Conservation (phyloP, 148 eudicot species). For the Chenopodium berlandieri region DNA sequence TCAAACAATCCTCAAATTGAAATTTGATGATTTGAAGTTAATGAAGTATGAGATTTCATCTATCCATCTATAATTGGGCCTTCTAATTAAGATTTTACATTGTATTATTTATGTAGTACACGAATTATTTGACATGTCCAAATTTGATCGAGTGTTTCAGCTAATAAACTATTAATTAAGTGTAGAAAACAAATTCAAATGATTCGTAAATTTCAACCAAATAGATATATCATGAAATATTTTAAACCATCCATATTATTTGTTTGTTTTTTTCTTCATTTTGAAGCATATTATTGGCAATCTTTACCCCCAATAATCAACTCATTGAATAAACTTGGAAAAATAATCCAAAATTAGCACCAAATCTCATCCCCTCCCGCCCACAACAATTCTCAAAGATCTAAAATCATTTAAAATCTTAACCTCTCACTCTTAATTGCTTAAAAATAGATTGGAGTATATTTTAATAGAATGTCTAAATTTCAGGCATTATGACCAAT, state of each 20-base stretch:
- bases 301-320: background rate
- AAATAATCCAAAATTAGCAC: constrained; percentile 10
- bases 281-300: too few species aligned
- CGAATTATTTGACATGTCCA: too few species aligned
- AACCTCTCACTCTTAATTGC: background rate
- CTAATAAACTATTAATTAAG: too few species aligned
- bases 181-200: too few species aligned
- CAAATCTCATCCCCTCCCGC: background rate
- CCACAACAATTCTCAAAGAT: constrained; percentile 4
- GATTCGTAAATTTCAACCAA: background rate
- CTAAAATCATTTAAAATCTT: background rate
- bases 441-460: constrained; percentile 11
- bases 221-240: background rate
- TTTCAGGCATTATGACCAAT: constrained; percentile 33
- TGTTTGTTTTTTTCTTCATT: too few species aligned
- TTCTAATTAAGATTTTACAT: too few species aligned
- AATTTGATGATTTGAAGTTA: too few species aligned
- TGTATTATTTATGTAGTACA: too few species aligned
- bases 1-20: too few species aligned
- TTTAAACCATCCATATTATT: background rate
- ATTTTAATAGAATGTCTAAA: constrained; percentile 26
- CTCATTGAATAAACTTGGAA: background rate
- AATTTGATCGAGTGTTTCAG: too few species aligned
- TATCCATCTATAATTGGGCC: too few species aligned
- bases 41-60: too few species aligned